Evolutionary conservation across 2,329 filamentous ascomycete genomes (phyloP).

Genomic region (Colletotrichum sp.): DNA sequence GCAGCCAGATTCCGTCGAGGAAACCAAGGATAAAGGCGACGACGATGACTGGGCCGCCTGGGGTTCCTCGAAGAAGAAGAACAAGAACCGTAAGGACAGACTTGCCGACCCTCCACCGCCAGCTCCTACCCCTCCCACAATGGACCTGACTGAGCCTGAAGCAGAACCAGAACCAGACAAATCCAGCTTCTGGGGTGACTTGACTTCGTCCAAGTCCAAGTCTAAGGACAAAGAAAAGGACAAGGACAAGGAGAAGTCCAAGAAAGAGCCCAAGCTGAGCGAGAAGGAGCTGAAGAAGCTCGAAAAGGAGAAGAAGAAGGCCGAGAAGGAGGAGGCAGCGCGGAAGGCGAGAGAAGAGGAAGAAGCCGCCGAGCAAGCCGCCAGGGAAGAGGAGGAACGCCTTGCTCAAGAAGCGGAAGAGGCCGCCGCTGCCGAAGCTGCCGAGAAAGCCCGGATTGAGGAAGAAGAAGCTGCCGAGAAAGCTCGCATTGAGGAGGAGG

Average conservation of each 20-base stretch:
- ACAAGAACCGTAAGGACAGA: conserved; percentile 41
- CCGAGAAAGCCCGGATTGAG: conserved; percentile 26
- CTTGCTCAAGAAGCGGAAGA: conserved; percentile 31
- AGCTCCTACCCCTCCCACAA: conserved; percentile 51
- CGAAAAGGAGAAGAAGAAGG: conserved; percentile 52
- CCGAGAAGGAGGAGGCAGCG: conserved; percentile 46
- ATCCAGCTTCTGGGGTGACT: conserved; percentile 37
- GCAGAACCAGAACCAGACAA: conserved; percentile 34
- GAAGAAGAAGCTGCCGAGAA: conserved; percentile 31
- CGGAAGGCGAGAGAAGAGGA: conserved; percentile 43
- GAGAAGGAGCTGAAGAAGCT: conserved; percentile 58
- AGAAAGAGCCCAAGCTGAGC: conserved; percentile 49
- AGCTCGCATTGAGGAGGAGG: conserved; percentile 22
- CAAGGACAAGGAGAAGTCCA: conserved; percentile 46
- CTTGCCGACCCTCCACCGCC: conserved; percentile 50
- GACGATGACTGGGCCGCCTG: conserved; percentile 47
- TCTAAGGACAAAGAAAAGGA: conserved; percentile 49
- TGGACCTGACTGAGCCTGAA: conserved; percentile 49
- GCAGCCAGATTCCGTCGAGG: conserved; percentile 50
- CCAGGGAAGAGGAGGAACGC: conserved; percentile 34
- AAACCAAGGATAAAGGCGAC: conserved; percentile 48
- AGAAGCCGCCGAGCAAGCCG: conserved; percentile 29
- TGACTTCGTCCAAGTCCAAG: conserved; percentile 41
- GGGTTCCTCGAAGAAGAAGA: conserved; percentile 49
- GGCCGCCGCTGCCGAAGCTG: conserved; percentile 32